Conservation (phyloP, 2,329 filamentous ascomycete genomes). For the Fonsecaea multimorphosa region DNA sequence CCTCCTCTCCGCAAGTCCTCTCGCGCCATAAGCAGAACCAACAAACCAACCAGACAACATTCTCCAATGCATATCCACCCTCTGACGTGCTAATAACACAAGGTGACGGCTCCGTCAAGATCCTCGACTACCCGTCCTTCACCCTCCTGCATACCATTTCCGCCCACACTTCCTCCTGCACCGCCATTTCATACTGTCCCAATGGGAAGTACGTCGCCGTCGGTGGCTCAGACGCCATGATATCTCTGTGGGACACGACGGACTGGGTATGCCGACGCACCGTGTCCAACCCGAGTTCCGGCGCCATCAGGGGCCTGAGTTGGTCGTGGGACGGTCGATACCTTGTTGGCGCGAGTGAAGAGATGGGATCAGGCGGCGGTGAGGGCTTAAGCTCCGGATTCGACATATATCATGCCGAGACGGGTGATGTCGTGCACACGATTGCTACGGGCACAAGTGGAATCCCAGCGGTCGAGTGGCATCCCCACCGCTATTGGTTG, state of each 20-base stretch:
- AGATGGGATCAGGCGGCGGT: constrained; percentile 49
- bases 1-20: constrained; percentile 48
- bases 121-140: constrained; percentile 56
- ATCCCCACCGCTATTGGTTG: constrained; percentile 57
- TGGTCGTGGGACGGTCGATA: constrained; percentile 60
- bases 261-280: constrained; percentile 59
- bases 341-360: constrained; percentile 56
- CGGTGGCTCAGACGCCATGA: constrained; percentile 56
- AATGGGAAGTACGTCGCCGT: constrained; percentile 57
- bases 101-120: constrained; percentile 57
- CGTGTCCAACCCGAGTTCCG: constrained; percentile 52
- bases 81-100: constrained; percentile 60
- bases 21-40: constrained; percentile 52
- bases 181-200: constrained; percentile 54
- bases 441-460: constrained; percentile 50
- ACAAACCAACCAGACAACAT: constrained; percentile 57
- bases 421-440: constrained; percentile 56
- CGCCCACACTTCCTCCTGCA: constrained; percentile 57
- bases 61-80: constrained; percentile 53
- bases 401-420: constrained; percentile 59
- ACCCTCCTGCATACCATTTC: constrained; percentile 52
- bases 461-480: constrained; percentile 57
- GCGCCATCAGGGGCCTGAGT: constrained; percentile 55
- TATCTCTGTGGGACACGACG: constrained; percentile 59
- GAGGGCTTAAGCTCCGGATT: constrained; percentile 46